Evolutionary conservation across 768 basidiomycete genomes (phyloP), one percentile per base, ranked within the genome.

Genomic region (Boletus rubroflammeus): DNA sequence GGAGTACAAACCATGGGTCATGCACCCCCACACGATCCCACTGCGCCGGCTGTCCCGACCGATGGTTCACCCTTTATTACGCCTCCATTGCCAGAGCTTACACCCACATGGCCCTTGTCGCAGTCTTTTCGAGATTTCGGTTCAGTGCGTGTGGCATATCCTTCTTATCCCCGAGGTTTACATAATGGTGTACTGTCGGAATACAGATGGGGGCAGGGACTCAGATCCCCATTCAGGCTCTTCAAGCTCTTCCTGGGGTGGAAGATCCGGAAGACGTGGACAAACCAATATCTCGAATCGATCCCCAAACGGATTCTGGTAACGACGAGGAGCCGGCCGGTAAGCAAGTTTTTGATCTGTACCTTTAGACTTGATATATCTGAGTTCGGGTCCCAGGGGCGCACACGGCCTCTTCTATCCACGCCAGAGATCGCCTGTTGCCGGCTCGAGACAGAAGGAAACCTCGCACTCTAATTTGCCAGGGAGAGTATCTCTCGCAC

Each of bases 371-470:
- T 15, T 38, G 23, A 48, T 15, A n/a, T 55, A 19, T 44, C 19
- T 38, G 25, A 59, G 40, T 34, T 43, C 36, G 58, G 50, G 41
- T 41, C 43, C 15, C 46, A 82, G 78, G 64, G 55, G 74, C 67
- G 48, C 78, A 75, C 36, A 71, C 92, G 50, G 83, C 91, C 2
- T 93, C 92, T 25, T 93, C 92, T 11, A 91, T 93, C 38, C 92
- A 93, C 66, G 82, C 92, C 38, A 91, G 93, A 47, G 83, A 93
- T 66, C 83, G 90, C 91, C 90, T 21, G 69, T 92, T 28, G 88
- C 88, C 7, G 84, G 85, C 31, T 84, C 81, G 7, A 81, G 80
- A 51, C 77, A 80, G 41, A 67, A 62, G 25, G 74, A 73, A 29
- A 50, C 60, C 6, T 59, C 65, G 17, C 61, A 51, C 17, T 59